A percentile compares a stretch with the other conserved stretches of the same genome.
phyloP scores from a whole-genome alignment of 2,329 filamentous ascomycete species.

The Sphaerostilbella broomeana region DNA sequence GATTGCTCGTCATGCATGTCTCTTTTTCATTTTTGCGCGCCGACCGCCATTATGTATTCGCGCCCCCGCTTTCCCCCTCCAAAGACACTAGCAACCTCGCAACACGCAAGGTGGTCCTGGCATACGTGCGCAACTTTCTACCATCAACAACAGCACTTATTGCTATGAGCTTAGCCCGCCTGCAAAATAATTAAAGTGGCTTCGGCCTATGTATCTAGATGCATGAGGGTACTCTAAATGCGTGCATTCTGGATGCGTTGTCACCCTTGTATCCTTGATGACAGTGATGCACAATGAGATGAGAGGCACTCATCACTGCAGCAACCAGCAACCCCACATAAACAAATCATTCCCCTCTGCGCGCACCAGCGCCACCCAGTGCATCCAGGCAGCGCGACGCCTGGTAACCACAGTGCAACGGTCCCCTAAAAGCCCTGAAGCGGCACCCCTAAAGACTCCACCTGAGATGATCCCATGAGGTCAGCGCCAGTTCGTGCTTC shows the following conservation, averaged over 20 bases:
- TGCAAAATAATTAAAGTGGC: too few species aligned
- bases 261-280: background rate
- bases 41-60: too few species aligned
- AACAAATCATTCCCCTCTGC: constrained; percentile 12
- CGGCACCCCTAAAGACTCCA: constrained; percentile 2
- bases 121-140: too few species aligned
- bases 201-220: too few species aligned
- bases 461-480: constrained; percentile 9
- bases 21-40: too few species aligned
- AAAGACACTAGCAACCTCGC: too few species aligned
- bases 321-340: constrained; percentile 18
- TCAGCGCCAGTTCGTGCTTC: too few species aligned
- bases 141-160: too few species aligned
- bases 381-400: constrained; percentile 3
- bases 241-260: constrained; percentile 4
- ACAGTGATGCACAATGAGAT: too few species aligned
- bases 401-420: constrained; percentile 2
- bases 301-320: constrained; percentile 11
- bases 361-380: background rate
- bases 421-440: constrained; percentile 4
- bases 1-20: background rate
- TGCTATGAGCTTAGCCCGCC: too few species aligned
- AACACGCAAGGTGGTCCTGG: too few species aligned
- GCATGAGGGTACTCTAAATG: constrained; percentile 2
- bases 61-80: too few species aligned